Evolutionary conservation across 2,329 filamentous ascomycete species (phyloP).

Genomic region (Sporothrix sp.): DNA sequence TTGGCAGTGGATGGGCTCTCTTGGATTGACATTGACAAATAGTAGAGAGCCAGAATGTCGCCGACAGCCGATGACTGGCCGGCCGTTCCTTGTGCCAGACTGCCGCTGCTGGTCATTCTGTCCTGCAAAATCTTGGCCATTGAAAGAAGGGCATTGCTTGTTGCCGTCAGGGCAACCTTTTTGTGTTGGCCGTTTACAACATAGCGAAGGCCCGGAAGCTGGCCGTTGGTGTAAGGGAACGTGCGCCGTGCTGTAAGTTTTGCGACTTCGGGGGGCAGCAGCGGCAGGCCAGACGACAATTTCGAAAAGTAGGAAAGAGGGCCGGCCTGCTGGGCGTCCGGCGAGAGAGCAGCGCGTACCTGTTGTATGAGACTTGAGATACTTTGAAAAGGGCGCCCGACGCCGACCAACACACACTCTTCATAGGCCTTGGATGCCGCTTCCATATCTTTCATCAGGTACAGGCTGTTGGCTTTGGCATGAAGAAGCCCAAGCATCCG

Average conservation of each 20-base stretch:
- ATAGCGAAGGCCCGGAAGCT: constrained; percentile 69
- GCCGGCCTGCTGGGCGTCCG: constrained; percentile 25
- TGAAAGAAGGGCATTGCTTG: constrained; percentile 89
- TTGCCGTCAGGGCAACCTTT: constrained; percentile 79
- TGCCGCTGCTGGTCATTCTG: constrained; percentile 67
- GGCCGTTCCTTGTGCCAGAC: constrained; percentile 38
- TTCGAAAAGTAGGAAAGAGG: constrained; percentile 12
- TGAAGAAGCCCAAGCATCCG: constrained; percentile 89
- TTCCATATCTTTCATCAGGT: constrained; percentile 72
- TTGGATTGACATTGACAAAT: constrained; percentile 85
- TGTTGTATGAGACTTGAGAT: constrained; percentile 70
- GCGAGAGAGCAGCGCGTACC: constrained; percentile 61
- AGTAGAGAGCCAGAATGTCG: constrained; percentile 91
- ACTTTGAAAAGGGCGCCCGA: constrained; percentile 58
- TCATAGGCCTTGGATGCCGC: constrained; percentile 84
- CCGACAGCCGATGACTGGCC: constrained; percentile 66
- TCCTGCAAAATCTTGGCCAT: constrained; percentile 98
- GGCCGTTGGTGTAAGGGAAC: constrained; percentile 60
- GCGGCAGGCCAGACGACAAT: constrained; percentile 49
- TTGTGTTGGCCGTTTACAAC: constrained; percentile 61
- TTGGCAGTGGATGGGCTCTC: constrained; percentile 96
- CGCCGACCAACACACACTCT: constrained; percentile 82
- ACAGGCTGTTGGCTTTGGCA: constrained; percentile 97
- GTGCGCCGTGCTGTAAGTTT: constrained; percentile 73
- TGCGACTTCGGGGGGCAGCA: constrained; percentile 76